Conservation (phyloP, 2,329 filamentous ascomycete species). For the Domatiomyces catenatus region DNA sequence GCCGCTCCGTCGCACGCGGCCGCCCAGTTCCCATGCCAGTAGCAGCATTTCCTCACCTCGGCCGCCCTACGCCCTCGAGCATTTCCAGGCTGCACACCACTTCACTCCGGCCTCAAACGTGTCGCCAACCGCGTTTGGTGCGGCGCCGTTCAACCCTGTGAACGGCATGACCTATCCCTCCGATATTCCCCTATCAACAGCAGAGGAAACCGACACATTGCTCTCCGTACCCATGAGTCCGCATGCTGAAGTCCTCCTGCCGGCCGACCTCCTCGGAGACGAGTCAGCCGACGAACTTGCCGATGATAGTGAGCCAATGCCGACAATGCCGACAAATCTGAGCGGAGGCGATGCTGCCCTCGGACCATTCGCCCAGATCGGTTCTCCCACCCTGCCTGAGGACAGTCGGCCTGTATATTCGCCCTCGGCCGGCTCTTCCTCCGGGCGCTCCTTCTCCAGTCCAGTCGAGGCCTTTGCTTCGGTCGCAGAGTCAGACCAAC, state of each 20-base stretch:
- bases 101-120: conserved; percentile 35
- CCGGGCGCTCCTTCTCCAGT: conserved; percentile 32
- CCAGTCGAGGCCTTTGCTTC: conserved; percentile 28
- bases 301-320: conserved; percentile 18
- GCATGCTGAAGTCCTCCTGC: conserved; percentile 44
- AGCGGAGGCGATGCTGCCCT: conserved; percentile 1
- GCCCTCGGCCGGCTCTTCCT: conserved; percentile 31
- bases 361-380: conserved; percentile 11
- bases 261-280: conserved; percentile 45
- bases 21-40: conserved; percentile 32
- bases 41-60: conserved; percentile 34
- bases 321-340: conserved; percentile 1
- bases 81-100: conserved; percentile 24
- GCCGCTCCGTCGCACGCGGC: conserved; percentile 26
- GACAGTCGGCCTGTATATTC: conserved; percentile 25
- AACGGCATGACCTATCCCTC: conserved; percentile 45
- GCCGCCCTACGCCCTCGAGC: conserved; percentile 25
- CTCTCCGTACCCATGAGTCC: conserved; percentile 50
- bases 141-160: conserved; percentile 46
- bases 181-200: conserved; percentile 21
- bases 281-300: conserved; percentile 24
- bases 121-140: conserved; percentile 35
- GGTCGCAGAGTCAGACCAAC: conserved; percentile 23
- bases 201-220: conserved; percentile 37
- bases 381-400: conserved; percentile 7